phyloP scores from a whole-genome alignment of 164 flowering plant genomes.

The grape (Vitis vinifera) region ASM3070453v1 NC_081809.1:3729001-3729500 shows the following conservation, averaged over 20 bases:
- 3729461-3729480: not conserved
- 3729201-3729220: too few relatives aligned
- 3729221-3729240: too few relatives aligned
- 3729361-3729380: conserved; percentile 6
- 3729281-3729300: not conserved
- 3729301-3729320: not conserved
- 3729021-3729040: too few relatives aligned
- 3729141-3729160: conserved; percentile 2
- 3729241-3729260: not conserved
- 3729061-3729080: too few relatives aligned
- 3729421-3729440: conserved; percentile 9
- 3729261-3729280: not conserved
- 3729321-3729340: not conserved
- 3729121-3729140: conserved; percentile 1
- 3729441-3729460: not conserved
- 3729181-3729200: not conserved
- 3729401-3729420: conserved; percentile 12
- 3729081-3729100: too few relatives aligned
- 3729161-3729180: conserved; percentile 1
- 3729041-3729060: too few relatives aligned
- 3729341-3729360: conserved; percentile 1
- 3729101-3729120: not conserved
- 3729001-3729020: too few relatives aligned
- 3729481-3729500: not conserved
- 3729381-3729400: conserved; percentile 4